Base-by-base conservation (phyloP, 2,329 filamentous ascomycete species). In the Fusarium fujikuroi region DNA sequence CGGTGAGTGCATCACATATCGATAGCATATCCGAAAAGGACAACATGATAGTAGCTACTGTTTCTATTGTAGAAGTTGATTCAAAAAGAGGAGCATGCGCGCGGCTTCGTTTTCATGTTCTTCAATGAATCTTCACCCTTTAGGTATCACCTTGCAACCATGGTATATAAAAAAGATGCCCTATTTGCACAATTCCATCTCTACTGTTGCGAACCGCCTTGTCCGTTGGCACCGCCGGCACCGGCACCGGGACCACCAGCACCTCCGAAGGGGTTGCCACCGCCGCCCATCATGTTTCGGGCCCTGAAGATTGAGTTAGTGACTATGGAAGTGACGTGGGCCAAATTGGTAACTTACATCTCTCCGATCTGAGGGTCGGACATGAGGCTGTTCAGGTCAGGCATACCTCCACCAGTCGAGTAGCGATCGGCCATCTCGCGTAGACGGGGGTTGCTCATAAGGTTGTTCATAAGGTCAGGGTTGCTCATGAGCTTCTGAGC, bases 401-500 rank as follows among this genome's bases (percentile, higher is more conserved):
- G 96, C 92, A 97, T 95, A 57, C 95, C 95, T 59, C 93, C 93
- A 47, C 93, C 92, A 60, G 87, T 85, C 69, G 89, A 90, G 80
- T 97, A 95, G 77, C 89, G 90, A 79, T 92, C 91, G 50, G 94
- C 95, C 94, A 98, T 95, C 80, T 97, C 91, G 63, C 93, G 89
- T 70, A 98, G 85, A 70, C 92, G 90, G 7, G 96, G 96, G 86
- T 99, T 98, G 87, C 87, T 94, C 95, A 99, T 97, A 66, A 99
- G 84, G 82, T 95, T 96, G 81, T 87, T 89, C 90, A 98, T 92
- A 86, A 95, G 91, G 15, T 97, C 93, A 0, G 96, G 96, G 85
- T 99, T 98, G 84, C 91, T 94, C 96, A 98, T 98, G 62, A 99
- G 84, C 83, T 94, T 97, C 86, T 98, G 94, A 9, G 96, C 96